Evolutionary conservation across 225 moss, liverwort and hornwort genomes (phyloP).

Genomic region (Anthoceros angustus): DNA sequence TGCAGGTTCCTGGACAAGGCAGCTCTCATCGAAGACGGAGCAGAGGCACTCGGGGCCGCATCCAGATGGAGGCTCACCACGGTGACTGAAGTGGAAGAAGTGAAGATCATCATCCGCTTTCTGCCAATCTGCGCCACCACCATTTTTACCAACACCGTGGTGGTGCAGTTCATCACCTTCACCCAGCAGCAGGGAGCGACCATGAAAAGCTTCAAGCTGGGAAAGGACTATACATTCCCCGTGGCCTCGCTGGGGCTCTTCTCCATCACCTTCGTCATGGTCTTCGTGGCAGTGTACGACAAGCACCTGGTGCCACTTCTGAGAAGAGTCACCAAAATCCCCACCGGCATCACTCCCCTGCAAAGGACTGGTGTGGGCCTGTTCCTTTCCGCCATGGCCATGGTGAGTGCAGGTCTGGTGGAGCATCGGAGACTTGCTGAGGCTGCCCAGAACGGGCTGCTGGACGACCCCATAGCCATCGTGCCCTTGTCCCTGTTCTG

Average conservation of each 20-base stretch:
- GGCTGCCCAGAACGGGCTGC: not conserved
- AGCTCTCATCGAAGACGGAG: slow-evolving; percentile 3
- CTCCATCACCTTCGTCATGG: not conserved
- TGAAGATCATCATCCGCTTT: slow-evolving; percentile 12
- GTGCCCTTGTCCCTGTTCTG: not conserved
- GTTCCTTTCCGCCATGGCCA: not conserved
- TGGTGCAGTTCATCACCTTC: slow-evolving; percentile 12
- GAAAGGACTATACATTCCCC: slow-evolving; percentile 7
- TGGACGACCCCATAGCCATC: not conserved
- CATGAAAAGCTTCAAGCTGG: slow-evolving; percentile 10
- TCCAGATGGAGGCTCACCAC: slow-evolving; percentile 10
- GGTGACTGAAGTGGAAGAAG: slow-evolving; percentile 14
- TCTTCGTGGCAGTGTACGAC: not conserved
- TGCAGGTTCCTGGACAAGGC: slow-evolving; percentile 14
- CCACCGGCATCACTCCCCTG: not conserved
- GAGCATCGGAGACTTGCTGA: not conserved
- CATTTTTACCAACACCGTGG: slow-evolving; percentile 12
- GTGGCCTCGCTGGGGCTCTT: slow-evolving; percentile 8
- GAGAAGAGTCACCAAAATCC: not conserved
- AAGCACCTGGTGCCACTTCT: not conserved
- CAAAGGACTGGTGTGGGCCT: not conserved
- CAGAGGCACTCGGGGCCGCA: not conserved
- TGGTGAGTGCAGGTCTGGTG: not conserved
- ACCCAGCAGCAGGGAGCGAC: slow-evolving; percentile 10
- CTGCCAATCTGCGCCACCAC: slow-evolving; percentile 11